phyloP scores from a whole-genome alignment of 257 asterid species.

The Fraxinus americana region DNA sequence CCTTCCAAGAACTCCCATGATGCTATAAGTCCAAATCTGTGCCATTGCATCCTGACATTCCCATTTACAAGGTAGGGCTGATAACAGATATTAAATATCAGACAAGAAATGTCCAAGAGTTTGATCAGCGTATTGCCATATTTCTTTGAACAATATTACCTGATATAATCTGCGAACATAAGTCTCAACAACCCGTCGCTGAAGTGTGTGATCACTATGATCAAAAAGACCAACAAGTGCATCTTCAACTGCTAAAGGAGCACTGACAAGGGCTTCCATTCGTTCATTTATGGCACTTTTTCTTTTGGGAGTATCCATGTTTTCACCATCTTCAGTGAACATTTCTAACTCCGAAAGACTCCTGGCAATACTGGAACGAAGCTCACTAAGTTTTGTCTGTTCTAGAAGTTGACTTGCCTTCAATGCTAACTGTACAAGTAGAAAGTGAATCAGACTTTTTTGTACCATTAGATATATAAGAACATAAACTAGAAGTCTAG shows the following conservation, averaged over 20 bases:
- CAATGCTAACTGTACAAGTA: constrained; percentile 71
- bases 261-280: constrained; percentile 96
- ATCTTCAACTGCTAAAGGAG: constrained; percentile 98
- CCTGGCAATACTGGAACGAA: constrained; percentile 95
- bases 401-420: constrained; percentile 98
- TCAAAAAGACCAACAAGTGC: constrained; percentile 98
- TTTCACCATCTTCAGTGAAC: constrained; percentile 99
- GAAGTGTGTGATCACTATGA: constrained; percentile 99
- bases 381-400: constrained; percentile 97
- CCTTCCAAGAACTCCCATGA: constrained; percentile 94
- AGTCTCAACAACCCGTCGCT: constrained; percentile 96
- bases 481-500: constrained; percentile 13
- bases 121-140: constrained; percentile 8
- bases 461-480: constrained; percentile 15
- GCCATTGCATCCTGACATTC: constrained; percentile 99
- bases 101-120: constrained; percentile 18
- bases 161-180: constrained; percentile 92
- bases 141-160: constrained; percentile 45
- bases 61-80: constrained; percentile 97
- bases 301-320: constrained; percentile 96
- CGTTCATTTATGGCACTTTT: constrained; percentile 97
- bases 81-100: constrained; percentile 31
- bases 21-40: constrained; percentile 96
- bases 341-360: constrained; percentile 98
- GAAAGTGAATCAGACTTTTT: constrained; percentile 18